Evolutionary conservation across 441 rosid species (phyloP).

Genomic region (Croton laevigatus): DNA sequence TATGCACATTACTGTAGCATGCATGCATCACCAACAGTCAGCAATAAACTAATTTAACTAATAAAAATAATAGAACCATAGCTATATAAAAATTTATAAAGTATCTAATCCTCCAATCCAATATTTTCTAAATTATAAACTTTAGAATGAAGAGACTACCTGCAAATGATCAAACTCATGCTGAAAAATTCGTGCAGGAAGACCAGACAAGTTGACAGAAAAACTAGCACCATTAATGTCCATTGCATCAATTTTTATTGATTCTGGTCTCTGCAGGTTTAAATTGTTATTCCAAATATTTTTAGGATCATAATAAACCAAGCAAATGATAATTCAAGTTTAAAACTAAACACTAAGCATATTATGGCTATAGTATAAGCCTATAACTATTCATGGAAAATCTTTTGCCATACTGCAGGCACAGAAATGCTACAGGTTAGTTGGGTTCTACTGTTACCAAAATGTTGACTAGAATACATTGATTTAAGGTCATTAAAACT

Average conservation of each 20-base stretch:
- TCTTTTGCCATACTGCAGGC: neutral
- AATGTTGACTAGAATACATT: no score
- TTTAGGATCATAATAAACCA: neutral
- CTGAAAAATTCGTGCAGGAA: conserved; percentile 87
- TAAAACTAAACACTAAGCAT: neutral
- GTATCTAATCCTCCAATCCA: neutral
- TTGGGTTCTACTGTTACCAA: neutral
- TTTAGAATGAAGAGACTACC: conserved; percentile 39
- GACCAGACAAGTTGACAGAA: conserved; percentile 62
- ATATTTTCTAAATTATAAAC: neutral
- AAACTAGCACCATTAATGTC: conserved; percentile 72
- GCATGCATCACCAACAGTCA: neutral
- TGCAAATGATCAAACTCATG: conserved; percentile 94
- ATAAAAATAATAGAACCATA: neutral
- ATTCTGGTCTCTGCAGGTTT: conserved; percentile 76
- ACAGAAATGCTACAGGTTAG: neutral
- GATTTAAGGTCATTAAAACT: neutral
- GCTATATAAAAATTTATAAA: neutral
- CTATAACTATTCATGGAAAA: neutral
- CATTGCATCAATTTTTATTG: conserved; percentile 81
- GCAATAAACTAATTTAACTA: neutral
- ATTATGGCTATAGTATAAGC: neutral
- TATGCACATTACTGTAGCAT: neutral
- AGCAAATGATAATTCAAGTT: neutral
- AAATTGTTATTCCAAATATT: neutral